Base-by-base conservation (phyloP, 306 rosid genomes). In the Vicia sativa region DNA sequence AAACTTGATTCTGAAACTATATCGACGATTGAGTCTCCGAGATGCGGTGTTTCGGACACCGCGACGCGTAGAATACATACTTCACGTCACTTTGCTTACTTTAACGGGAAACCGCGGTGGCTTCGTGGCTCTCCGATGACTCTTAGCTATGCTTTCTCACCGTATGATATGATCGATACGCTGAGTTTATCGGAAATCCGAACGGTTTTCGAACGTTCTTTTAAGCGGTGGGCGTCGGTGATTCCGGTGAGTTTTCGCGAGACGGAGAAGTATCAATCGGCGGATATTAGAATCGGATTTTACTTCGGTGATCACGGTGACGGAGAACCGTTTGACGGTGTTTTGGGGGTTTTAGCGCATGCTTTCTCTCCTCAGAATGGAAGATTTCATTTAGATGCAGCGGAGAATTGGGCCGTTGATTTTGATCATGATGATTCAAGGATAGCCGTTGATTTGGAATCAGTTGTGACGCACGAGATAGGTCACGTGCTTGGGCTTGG, bases 401-500 rank as follows among this genome's bases (percentile, higher is more conserved):
- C 89, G 2, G 99, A 93, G 77, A 18, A 79, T 14, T 93, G 99
- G 99, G 77, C 97, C 82, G 80, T 93, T 44, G 95, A 93, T 74
- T 79, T 93, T 19, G 38, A 77, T 1, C 65, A 18, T 0, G 96
- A 85, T 0, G 62, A 70, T 62, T 93, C 99, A 19, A 90, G 66
- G 71, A 89, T 79, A 29, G 99, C 99, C 43, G 83, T 93, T 74
- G 97, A 93, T 83, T 68, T 93, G 77, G 99, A 93, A 72, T 93
- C 99, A 9, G 99, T 93, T 59, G 96, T 79, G 3, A 93, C 97
- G 31, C 99, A 93, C 68, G 99, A 93, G 95, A 93, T 93, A 2
- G 99, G 99, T 50, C 99, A 93, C 72, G 73, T 93, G 44, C 91
- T 93, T 16, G 99, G 99, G 13, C 25, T 93, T 75, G 97, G 83